These are phyloP conservation scores for Tolypocladium nubicola DNA, from an alignment of 2,329 filamentous ascomycete genomes.

Conservation along the genomic window DNA sequence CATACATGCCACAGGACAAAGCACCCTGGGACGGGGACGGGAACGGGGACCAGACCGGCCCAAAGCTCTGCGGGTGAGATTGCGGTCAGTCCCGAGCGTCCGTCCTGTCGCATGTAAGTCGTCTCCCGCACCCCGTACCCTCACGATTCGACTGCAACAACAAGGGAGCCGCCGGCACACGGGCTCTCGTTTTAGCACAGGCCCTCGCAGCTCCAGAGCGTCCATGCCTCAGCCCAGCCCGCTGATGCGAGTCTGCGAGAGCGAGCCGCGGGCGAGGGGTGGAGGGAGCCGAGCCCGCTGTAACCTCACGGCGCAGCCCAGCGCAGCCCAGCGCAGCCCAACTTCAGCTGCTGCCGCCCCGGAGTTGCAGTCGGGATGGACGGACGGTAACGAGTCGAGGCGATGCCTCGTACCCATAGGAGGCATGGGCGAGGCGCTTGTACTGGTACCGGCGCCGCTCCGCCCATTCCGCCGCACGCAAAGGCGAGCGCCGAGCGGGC, in stretches of 20 bases:
- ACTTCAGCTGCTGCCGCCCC: neutral
- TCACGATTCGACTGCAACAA: neutral
- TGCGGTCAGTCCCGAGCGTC: neutral
- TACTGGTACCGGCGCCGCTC: neutral
- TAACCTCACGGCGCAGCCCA: neutral
- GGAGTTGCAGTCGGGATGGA: neutral
- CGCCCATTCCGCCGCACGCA: neutral
- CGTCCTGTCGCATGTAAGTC: too few species aligned
- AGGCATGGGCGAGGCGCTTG: neutral
- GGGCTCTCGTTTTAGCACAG: neutral
- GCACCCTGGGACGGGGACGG: neutral
- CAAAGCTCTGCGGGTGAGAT: neutral
- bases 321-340: neutral
- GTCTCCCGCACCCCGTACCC: neutral
- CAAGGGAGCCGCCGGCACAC: neutral
- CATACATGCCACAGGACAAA: neutral
- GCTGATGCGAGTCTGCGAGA: neutral
- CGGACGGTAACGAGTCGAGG: neutral
- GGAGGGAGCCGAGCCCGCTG: neutral
- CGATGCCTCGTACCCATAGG: neutral
- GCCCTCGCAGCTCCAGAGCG: neutral
- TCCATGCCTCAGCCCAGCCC: neutral
- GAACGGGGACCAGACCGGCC: neutral
- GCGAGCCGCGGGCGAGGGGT: neutral
- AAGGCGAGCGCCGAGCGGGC: neutral